Base-by-base conservation (phyloP, 2,329 filamentous ascomycete genomes). In the Myrmaecium sp. region DNA sequence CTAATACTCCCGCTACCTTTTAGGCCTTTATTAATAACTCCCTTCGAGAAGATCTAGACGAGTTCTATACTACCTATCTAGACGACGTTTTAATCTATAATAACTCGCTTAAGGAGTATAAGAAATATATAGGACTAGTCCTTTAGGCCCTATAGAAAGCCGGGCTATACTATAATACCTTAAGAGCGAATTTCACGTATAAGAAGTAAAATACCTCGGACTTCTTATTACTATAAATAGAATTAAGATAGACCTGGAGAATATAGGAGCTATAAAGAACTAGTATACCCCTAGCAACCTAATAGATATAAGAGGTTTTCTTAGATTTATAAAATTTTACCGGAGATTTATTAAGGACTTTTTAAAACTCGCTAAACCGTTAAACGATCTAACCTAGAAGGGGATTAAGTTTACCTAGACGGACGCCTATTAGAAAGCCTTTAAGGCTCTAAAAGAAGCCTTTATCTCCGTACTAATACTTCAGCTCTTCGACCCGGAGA, bases 271-370 rank as follows among this genome's bases (percentile, higher is more conserved):
- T 12, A 28, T 28, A 7, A n/a, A 17, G 5, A 17, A 23, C 4
- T 28, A 17, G 26, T 5, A 22, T 6, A 11, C 10, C 5, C 14
- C 15, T 3, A 8, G 4, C 6, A 28, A 4, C 7, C 4, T 28
- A 6, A 17, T 16, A 13, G 37, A 38, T n/a, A 23, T 41, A 8
- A 31, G 36, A 23, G 20, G 17, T 6, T 46, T 41, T 21, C 23
- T 37, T 20, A 33, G 36, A 10, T 42, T 47, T 17, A 25, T 29
- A 5, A 44, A 44, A 20, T 45, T 35, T 29, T 46, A 45, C 21
- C 19, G 29, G 18, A 20, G 28, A 5, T 46, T 47, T 28, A 42
- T 47, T 5, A 11, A 23, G 9, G 27, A 33, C 6, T 49, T 33
- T 28, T 36, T 21, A 6, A 33, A 32, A 14, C 17, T 37, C 11